phyloP scores from a whole-genome alignment of 169 alveolate genomes.

The Plasmodium reichenowi region DNA sequence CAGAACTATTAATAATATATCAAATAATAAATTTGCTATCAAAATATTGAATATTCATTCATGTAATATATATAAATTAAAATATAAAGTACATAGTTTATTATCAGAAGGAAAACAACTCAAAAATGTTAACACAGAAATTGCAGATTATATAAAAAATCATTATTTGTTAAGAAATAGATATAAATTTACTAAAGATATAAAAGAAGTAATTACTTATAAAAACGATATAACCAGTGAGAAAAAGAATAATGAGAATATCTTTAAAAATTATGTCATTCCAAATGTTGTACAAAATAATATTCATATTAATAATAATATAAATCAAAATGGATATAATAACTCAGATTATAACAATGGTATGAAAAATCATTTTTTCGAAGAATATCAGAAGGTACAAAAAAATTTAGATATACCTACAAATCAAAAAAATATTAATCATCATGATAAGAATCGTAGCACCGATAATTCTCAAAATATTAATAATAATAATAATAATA shows the following conservation, averaged over 20 bases:
- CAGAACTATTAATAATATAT: constrained; percentile 21
- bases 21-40: constrained; percentile 76
- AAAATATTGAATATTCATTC: constrained; percentile 77
- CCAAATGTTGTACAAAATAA: background rate
- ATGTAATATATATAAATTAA: constrained; percentile 69
- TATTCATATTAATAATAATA: background rate
- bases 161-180: background rate
- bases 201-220: constrained; percentile 1
- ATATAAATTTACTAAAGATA: background rate
- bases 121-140: constrained; percentile 72
- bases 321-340: background rate
- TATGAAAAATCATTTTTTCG: too few relatives aligned
- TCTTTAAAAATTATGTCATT: background rate
- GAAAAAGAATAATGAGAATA: constrained; percentile 6
- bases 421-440: background rate
- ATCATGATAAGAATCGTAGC: background rate
- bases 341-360: background rate
- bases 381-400: too few relatives aligned
- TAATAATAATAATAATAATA: background rate
- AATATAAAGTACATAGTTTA: constrained; percentile 80
- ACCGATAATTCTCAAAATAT: background rate
- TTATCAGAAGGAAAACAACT: constrained; percentile 81
- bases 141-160: constrained; percentile 33
- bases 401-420: too few relatives aligned
- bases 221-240: constrained; percentile 7